These are phyloP conservation scores for Eudorina sp. DNA, from an alignment of 139 green algal genomes.

Conservation along the genomic window DNA sequence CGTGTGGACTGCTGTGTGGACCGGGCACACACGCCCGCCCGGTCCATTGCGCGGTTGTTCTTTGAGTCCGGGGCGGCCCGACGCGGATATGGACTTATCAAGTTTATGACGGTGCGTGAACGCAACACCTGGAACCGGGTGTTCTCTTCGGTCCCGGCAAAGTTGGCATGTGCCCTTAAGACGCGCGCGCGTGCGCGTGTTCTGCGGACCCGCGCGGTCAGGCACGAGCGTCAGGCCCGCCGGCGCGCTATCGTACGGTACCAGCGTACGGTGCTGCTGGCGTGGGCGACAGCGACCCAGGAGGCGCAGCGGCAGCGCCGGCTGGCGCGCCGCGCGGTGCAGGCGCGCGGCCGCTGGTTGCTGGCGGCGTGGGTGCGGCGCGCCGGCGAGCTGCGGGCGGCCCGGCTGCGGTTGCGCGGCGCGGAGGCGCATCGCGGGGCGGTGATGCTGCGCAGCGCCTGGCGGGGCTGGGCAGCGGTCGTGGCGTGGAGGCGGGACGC, in stretches of 20 bases:
- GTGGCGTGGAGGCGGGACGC: not conserved
- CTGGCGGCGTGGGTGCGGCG: constrained; percentile 22
- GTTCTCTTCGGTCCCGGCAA: too few species aligned
- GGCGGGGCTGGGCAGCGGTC: not conserved
- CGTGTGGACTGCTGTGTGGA: too few species aligned
- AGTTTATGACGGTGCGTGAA: too few species aligned
- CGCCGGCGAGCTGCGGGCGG: not conserved
- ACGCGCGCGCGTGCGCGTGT: too few species aligned
- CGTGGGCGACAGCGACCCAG: not conserved
- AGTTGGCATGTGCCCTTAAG: too few species aligned
- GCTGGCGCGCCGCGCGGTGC: not conserved
- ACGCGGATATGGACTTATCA: too few species aligned
- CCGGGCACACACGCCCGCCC: too few species aligned
- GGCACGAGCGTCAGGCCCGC: constrained; percentile 21
- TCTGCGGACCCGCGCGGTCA: too few species aligned
- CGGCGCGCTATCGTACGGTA: not conserved
- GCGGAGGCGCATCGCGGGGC: not conserved
- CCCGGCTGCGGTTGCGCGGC: not conserved
- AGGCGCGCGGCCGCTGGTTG: constrained; percentile 23
- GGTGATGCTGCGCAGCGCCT: not conserved
- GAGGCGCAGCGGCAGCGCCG: not conserved
- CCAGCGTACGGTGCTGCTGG: constrained; percentile 18
- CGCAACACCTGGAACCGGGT: too few species aligned
- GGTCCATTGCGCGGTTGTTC: too few species aligned
- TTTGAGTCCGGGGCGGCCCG: too few species aligned